Percentiles rank a stretch among this genome's conserved stretches.
phyloP scores from a whole-genome alignment of 306 rosid species.

The Castanea crenata region DNA sequence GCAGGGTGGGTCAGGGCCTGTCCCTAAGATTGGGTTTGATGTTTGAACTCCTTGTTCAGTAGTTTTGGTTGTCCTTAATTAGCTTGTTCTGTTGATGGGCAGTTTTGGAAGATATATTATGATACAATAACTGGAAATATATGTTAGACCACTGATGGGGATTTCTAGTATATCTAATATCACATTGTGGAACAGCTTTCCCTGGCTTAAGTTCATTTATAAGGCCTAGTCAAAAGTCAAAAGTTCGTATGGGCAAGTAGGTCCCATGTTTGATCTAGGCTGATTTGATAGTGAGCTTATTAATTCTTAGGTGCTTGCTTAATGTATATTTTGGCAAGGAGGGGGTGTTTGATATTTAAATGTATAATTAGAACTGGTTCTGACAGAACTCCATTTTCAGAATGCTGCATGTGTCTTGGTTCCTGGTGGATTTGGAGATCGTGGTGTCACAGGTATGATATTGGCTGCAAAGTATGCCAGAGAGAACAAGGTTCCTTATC shows the following conservation, averaged over 20 bases:
- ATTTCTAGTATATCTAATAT: not conserved
- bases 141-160: not conserved
- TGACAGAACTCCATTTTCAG: conserved; percentile 43
- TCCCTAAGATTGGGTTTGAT: not conserved
- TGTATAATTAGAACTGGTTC: conserved; percentile 11
- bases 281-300: not conserved
- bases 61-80: not conserved
- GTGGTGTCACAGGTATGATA: conserved; percentile 94
- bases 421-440: conserved; percentile 99
- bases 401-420: conserved; percentile 89
- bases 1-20: not conserved
- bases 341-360: conserved; percentile 22
- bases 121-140: not conserved
- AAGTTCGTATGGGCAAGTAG: not conserved
- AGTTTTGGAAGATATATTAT: not conserved
- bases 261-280: not conserved
- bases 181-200: not conserved
- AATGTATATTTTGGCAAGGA: conserved; percentile 1
- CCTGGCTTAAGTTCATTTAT: not conserved
- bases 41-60: not conserved
- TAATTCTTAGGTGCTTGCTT: not conserved
- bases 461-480: conserved; percentile 98
- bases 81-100: not conserved
- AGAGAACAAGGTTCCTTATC: conserved; percentile 90
- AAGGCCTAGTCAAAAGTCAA: not conserved